Conservation (phyloP, 2,329 filamentous ascomycete genomes). For the Xylaria sp. region DNA sequence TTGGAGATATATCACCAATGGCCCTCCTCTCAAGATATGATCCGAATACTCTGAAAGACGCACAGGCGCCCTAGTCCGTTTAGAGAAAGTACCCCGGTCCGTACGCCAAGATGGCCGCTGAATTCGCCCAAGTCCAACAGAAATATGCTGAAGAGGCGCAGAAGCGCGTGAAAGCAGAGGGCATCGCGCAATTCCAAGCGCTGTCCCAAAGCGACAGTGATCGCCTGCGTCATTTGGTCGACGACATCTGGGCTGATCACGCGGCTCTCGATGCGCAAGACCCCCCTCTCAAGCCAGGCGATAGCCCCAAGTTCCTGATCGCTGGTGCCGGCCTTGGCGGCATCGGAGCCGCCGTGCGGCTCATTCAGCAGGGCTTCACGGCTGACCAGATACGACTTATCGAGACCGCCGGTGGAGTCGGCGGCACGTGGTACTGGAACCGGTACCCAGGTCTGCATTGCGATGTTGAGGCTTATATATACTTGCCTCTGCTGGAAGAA, state of each 20-base stretch:
- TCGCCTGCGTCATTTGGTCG: constrained; percentile 46
- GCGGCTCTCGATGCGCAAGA: constrained; percentile 45
- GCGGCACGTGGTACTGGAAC: constrained; percentile 66
- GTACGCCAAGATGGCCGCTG: constrained; percentile 38
- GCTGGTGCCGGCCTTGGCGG: constrained; percentile 47
- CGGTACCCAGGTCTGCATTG: constrained; percentile 63
- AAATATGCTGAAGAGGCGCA: constrained; percentile 47
- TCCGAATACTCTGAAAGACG: neutral
- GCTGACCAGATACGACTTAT: constrained; percentile 56
- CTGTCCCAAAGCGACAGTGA: constrained; percentile 44
- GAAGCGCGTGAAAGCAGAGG: constrained; percentile 48
- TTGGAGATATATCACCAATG: constrained; percentile 7
- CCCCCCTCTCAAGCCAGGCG: constrained; percentile 41
- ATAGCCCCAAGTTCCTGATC: constrained; percentile 47
- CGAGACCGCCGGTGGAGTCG: constrained; percentile 58
- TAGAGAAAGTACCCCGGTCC: neutral
- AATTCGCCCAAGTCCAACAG: constrained; percentile 42
- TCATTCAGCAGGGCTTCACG: constrained; percentile 52
- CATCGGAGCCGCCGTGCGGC: constrained; percentile 45
- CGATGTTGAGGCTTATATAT: constrained; percentile 70
- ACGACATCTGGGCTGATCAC: constrained; percentile 49
- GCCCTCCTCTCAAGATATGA: neutral
- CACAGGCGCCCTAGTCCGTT: neutral
- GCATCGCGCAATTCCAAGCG: constrained; percentile 43
- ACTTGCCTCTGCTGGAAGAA: constrained; percentile 70